Evolutionary conservation across 306 rosid genomes (phyloP), one percentile per base, ranked within the genome.

Genomic region (Crataegus laevigata): DNA sequence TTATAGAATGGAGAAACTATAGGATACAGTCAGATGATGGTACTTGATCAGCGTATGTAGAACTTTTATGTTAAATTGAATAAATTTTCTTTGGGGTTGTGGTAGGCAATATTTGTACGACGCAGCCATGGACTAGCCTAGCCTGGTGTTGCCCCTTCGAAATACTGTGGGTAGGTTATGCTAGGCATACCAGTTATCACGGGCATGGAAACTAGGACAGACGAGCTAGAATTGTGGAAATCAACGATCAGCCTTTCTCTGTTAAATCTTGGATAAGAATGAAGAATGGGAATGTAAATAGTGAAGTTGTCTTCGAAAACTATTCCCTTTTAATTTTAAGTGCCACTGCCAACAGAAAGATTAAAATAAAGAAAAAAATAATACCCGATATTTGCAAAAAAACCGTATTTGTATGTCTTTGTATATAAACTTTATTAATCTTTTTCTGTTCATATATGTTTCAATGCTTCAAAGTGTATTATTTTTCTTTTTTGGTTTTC

Each of bases 111-210:
- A 78, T 92, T 92, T 83, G 97, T 88, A 36, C 96, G 96, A 74
- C 97, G 90, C 83, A 87, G 90, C 85, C 97, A 92, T 75, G 97
- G 97, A 59, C 84, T 92, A 77, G 96, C 90, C 84, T 92, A 77
- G 96, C 90, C 40, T 92, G 96, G 96, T 90, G 97, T 74, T 92
- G 97, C 80, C 97, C 93, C 45, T 77, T 77, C 73, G 38, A 83
- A 70, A 81, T 79, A 26, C 85, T 90, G 22, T 92, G 92, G 94
- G 80, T 92, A 52, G 90, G 97, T 79, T 90, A 85, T 74, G 97
- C 92, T 13, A 80, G 96, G 69, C 97, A 88, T 66, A 92, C 92
- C 24, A 96, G 97, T 18, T 92, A 88, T 54, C 96, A 92, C 29
- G 96, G 96, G 62, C 87, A 90, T 67, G 96, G 97, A 51, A 59